A percentile compares a stretch with the other conserved stretches of the same genome.
phyloP scores from a whole-genome alignment of 306 rosid species.

The Mimosa bimucronata region DNA sequence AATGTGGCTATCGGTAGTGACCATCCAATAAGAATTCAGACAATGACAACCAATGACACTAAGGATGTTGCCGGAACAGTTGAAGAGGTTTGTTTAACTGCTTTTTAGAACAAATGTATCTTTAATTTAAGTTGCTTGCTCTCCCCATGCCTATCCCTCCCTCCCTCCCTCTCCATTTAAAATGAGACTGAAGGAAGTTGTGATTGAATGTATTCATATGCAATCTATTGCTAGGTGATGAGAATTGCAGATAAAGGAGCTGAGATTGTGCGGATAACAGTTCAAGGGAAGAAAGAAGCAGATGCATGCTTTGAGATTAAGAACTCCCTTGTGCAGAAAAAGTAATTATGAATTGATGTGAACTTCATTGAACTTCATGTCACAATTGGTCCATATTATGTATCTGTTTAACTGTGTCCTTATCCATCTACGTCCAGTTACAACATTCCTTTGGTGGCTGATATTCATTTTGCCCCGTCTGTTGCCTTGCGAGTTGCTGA shows the following conservation, averaged over 20 bases:
- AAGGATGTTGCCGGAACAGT: conserved; percentile 92
- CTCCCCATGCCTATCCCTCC: not conserved
- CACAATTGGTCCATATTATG: conserved; percentile 7
- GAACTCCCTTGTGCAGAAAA: conserved; percentile 90
- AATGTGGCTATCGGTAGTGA: conserved; percentile 86
- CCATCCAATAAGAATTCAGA: conserved; percentile 96
- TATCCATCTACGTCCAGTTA: conserved; percentile 58
- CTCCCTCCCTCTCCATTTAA: not conserved
- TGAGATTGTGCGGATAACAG: conserved; percentile 91
- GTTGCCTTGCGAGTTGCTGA: conserved; percentile 88
- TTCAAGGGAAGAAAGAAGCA: conserved; percentile 97
- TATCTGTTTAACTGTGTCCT: conserved; percentile 25
- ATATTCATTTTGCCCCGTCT: conserved; percentile 89
- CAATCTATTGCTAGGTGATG: conserved; percentile 72
- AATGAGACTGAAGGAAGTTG: conserved; percentile 1
- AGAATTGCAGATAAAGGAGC: conserved; percentile 94
- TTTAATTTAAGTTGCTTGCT: not conserved
- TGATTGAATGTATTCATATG: conserved; percentile 30
- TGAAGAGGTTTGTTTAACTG: conserved; percentile 74
- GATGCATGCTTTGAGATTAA: conserved; percentile 96
- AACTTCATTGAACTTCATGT: conserved; percentile 25
- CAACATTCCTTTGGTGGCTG: conserved; percentile 86
- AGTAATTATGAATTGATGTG: conserved; percentile 54
- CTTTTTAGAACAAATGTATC: conserved; percentile 3
- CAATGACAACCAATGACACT: conserved; percentile 98